These are phyloP conservation scores for Camellia lanceoleosa DNA, from an alignment of 148 eudicot species.

Conservation along the genomic window DNA sequence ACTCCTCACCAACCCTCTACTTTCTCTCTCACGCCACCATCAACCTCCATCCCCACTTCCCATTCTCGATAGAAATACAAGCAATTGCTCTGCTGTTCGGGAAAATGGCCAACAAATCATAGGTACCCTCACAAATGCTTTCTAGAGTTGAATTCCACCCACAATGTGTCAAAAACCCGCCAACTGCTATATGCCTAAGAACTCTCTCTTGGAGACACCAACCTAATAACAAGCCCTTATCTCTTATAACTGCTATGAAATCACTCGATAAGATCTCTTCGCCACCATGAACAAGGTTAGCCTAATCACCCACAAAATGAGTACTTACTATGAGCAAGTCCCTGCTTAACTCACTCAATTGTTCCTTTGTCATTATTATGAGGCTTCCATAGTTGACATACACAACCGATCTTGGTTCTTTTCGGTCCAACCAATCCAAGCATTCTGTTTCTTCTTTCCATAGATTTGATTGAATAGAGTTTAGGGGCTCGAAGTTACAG, in stretches of 20 bases:
- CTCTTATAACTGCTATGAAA: slow-evolving; percentile 16
- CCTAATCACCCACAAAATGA: slow-evolving; percentile 31
- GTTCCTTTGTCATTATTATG: slow-evolving; percentile 10
- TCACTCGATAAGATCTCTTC: slow-evolving; percentile 8
- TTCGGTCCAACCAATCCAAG: slow-evolving; percentile 42
- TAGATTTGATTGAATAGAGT: slow-evolving; percentile 22
- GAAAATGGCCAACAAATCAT: slow-evolving; percentile 51
- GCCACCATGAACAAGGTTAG: slow-evolving; percentile 21
- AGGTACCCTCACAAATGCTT: slow-evolving; percentile 37
- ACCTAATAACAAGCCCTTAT: slow-evolving; percentile 11
- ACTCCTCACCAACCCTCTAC: slow-evolving; percentile 25
- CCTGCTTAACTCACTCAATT: slow-evolving; percentile 30
- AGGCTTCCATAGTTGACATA: slow-evolving; percentile 33
- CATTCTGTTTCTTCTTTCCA: slow-evolving; percentile 47
- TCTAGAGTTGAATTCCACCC: slow-evolving; percentile 39
- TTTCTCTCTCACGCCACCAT: slow-evolving; percentile 26
- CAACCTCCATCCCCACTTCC: slow-evolving; percentile 52
- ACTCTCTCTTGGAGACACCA: slow-evolving; percentile 31
- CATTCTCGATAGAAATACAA: slow-evolving; percentile 28
- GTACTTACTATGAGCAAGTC: slow-evolving; percentile 24
- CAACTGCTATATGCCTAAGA: slow-evolving; percentile 21
- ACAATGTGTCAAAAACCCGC: slow-evolving; percentile 29
- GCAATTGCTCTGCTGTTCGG: slow-evolving; percentile 46
- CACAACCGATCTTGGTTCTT: slow-evolving; percentile 25
- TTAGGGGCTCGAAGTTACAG: neutral